phyloP scores from a whole-genome alignment of 768 basidiomycete genomes.

The Favolaschia claudopus region DNA sequence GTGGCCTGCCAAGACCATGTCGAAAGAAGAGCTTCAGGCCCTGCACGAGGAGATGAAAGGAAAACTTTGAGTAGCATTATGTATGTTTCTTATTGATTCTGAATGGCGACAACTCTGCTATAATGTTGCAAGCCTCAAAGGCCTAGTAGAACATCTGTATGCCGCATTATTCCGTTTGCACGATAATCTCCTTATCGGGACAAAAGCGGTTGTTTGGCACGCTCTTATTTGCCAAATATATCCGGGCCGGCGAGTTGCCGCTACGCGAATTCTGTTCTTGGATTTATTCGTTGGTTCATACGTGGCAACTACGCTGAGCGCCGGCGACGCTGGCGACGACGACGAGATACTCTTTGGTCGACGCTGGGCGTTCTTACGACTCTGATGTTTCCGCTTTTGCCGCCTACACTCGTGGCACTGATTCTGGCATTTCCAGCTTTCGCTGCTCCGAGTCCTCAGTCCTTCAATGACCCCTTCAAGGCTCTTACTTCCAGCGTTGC shows the following conservation, averaged over 20 bases:
- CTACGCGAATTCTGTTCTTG: background rate
- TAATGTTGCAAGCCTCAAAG: no score
- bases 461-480: constrained; percentile 67
- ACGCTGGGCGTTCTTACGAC: background rate
- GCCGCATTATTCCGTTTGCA: no score
- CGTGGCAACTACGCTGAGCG: constrained; percentile 12
- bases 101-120: no score
- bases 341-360: background rate
- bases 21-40: constrained; percentile 71
- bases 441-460: constrained; percentile 39
- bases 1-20: constrained; percentile 72
- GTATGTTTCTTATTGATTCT: no score
- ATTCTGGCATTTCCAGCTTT: constrained; percentile 34
- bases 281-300: constrained; percentile 5
- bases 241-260: background rate
- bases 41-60: constrained; percentile 65
- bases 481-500: constrained; percentile 57
- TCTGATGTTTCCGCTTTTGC: constrained; percentile 20
- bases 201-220: constrained; percentile 9
- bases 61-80: constrained; percentile 60
- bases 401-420: constrained; percentile 9
- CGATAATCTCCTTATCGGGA: constrained; percentile 19
- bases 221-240: background rate
- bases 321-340: background rate
- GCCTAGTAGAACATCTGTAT: no score